A percentile compares a stretch with the other conserved stretches of the same genome.
phyloP scores from a whole-genome alignment of 768 basidiomycete genomes.

The Amyloporia xantha region DNA sequence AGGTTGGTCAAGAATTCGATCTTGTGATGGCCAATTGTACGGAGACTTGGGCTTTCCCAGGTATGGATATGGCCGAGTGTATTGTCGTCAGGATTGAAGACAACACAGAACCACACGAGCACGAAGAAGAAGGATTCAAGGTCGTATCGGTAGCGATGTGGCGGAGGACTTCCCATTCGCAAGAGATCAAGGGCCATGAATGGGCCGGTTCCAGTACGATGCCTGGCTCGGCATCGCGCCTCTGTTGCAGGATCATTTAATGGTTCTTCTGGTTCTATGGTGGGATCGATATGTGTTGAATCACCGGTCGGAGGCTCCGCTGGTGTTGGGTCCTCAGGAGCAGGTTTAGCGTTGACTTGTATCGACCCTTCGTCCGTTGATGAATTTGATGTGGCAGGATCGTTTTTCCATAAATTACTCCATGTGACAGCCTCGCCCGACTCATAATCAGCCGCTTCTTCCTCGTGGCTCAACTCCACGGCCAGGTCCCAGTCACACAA shows the following conservation, averaged over 20 bases:
- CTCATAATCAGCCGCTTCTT: neutral
- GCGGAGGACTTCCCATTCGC: neutral
- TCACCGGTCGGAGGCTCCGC: too few relatives aligned
- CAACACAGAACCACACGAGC: neutral
- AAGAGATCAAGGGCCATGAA: constrained; percentile 10
- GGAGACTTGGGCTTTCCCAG: neutral
- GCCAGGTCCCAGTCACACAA: constrained; percentile 3
- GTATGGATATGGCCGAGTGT: neutral
- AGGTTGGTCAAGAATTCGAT: neutral
- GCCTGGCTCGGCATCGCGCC: neutral
- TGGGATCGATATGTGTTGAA: too few relatives aligned
- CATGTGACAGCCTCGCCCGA: too few relatives aligned
- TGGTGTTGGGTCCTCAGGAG: neutral
- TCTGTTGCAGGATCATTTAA: too few relatives aligned
- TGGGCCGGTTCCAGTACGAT: constrained; percentile 7
- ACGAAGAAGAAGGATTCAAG: constrained; percentile 7
- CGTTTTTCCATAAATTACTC: too few relatives aligned
- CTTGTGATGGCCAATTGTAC: neutral
- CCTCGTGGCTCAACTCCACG: neutral
- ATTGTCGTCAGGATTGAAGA: constrained; percentile 1
- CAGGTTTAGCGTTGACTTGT: neutral
- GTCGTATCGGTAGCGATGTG: constrained; percentile 4
- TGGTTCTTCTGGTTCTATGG: too few relatives aligned
- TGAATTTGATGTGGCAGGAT: too few relatives aligned
- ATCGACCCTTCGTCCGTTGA: too few relatives aligned